These are phyloP conservation scores for Casaregolazyma lundiana DNA, from an alignment of 1,139 yeast species.

Conservation along the genomic window DNA sequence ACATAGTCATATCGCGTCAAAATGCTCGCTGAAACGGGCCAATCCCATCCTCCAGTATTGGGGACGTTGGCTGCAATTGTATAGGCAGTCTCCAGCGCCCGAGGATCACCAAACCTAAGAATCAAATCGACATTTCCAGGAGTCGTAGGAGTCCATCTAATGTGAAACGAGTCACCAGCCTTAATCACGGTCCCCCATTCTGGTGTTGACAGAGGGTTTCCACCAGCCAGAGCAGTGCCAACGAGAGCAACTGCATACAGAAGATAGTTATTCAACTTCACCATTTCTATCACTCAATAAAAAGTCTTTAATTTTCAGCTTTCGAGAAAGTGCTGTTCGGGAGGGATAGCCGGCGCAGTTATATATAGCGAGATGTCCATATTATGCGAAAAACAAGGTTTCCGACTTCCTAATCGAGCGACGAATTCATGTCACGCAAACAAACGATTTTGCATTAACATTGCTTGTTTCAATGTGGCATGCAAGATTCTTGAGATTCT, in stretches of 20 bases:
- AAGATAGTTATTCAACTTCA: neutral
- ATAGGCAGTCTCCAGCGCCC: conserved; percentile 22
- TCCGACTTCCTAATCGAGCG: neutral
- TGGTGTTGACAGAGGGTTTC: conserved; percentile 28
- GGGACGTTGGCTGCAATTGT: conserved; percentile 29
- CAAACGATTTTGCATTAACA: too few relatives aligned
- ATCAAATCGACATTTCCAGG: conserved; percentile 29
- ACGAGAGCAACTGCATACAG: conserved; percentile 21
- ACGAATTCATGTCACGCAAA: neutral
- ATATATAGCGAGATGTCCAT: neutral
- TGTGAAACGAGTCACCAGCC: conserved; percentile 23
- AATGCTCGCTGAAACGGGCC: conserved; percentile 27
- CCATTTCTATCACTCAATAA: neutral
- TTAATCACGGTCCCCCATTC: conserved; percentile 29
- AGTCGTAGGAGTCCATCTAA: conserved; percentile 30
- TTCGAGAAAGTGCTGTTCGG: neutral
- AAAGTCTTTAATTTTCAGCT: neutral
- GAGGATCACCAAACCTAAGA: conserved; percentile 28
- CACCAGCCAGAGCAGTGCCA: conserved; percentile 26
- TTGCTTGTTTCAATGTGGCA: neutral
- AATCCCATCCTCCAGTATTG: conserved; percentile 30
- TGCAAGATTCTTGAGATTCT: too few relatives aligned
- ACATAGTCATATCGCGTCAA: conserved; percentile 30
- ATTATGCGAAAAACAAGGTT: conserved; percentile 1
- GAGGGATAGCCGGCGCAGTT: neutral